A percentile compares a stretch with the other conserved stretches of the same genome.
These are phyloP conservation scores for Heritiera fomes DNA, from an alignment of 345 rosid species.

Conservation along the genomic window DNA sequence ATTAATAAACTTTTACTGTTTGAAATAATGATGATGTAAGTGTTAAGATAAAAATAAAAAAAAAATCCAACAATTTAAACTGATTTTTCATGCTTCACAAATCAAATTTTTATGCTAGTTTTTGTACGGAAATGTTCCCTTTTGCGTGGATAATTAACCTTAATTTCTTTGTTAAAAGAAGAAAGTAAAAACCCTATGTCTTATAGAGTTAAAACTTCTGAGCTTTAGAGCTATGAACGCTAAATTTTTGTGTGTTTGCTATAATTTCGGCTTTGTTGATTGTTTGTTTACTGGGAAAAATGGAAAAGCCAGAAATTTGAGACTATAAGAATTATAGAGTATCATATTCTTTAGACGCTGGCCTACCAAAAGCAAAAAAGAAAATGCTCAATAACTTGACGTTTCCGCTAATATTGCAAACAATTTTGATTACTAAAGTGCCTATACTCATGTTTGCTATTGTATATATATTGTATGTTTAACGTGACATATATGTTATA, in stretches of 20 bases:
- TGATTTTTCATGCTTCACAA: too few relatives aligned
- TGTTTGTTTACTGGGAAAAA: background rate
- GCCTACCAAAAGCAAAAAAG: background rate
- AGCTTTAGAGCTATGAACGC: background rate
- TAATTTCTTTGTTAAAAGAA: background rate
- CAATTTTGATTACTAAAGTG: too few relatives aligned
- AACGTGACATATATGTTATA: too few relatives aligned
- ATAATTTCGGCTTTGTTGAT: background rate
- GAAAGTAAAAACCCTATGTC: background rate
- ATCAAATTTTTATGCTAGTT: too few relatives aligned
- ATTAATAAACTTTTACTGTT: too few relatives aligned
- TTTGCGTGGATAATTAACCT: too few relatives aligned
- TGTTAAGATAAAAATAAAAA: too few relatives aligned
- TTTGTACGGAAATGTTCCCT: too few relatives aligned
- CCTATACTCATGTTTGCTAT: too few relatives aligned
- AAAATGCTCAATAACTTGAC: slow-evolving; percentile 12
- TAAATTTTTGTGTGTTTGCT: background rate
- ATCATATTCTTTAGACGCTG: background rate
- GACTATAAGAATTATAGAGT: background rate
- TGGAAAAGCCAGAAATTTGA: background rate
- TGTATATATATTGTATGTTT: too few relatives aligned
- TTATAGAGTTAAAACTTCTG: background rate
- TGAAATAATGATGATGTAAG: too few relatives aligned
- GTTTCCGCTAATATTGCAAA: background rate
- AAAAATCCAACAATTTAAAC: too few relatives aligned